Conservation (phyloP, 2,329 filamentous ascomycete species). For the Cadophora sp. region DNA sequence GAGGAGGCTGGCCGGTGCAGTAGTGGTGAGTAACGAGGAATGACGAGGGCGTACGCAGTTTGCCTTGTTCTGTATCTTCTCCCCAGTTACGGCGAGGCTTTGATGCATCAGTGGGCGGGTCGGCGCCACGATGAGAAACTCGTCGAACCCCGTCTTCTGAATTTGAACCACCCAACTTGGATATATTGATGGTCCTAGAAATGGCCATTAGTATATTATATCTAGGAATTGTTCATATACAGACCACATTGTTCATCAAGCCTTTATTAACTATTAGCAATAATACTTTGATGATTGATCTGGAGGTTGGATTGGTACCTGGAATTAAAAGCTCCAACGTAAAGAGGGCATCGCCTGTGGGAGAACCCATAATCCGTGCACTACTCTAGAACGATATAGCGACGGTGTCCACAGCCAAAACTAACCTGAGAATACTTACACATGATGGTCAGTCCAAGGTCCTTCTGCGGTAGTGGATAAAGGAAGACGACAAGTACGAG, state of each 20-base stretch:
- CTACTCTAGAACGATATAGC: neutral
- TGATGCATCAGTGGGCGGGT: neutral
- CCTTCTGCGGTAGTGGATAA: neutral
- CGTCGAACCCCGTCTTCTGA: neutral
- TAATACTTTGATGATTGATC: neutral
- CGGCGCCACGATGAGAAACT: neutral
- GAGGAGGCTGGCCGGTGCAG: neutral
- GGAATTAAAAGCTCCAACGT: neutral
- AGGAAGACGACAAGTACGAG: neutral
- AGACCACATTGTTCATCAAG: neutral
- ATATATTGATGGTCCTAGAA: conserved; percentile 1
- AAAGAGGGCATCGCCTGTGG: neutral
- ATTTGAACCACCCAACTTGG: neutral
- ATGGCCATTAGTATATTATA: neutral
- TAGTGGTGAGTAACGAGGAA: neutral
- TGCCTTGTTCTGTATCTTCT: neutral
- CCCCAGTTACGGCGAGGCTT: neutral
- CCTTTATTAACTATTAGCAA: conserved; percentile 1
- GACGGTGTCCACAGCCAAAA: neutral
- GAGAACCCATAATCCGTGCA: neutral
- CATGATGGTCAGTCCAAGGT: neutral
- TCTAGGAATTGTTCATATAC: neutral
- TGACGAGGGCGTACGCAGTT: neutral
- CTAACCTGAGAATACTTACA: neutral
- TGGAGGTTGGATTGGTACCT: neutral